Evolutionary conservation across 768 basidiomycete genomes (phyloP).

Genomic region (Macrocybe gigantea): DNA sequence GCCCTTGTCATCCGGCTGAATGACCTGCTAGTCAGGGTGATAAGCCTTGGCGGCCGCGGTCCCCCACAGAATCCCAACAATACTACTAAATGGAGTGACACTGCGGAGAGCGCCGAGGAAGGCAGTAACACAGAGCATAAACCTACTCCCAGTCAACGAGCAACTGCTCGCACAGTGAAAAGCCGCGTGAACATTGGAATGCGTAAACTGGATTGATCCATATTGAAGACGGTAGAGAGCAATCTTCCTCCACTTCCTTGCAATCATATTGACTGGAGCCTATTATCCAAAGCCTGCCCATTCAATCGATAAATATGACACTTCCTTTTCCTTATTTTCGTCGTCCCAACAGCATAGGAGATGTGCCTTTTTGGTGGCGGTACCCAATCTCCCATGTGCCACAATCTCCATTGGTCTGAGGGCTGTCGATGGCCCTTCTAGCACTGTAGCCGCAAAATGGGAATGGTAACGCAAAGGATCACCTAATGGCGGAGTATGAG

Average conservation of each 20-base stretch:
- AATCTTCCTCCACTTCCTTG: too few relatives aligned
- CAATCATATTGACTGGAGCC: background rate
- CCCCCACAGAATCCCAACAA: slow-evolving; percentile 6
- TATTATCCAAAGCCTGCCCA: slow-evolving; percentile 85
- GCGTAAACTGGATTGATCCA: background rate
- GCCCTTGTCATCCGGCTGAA: slow-evolving; percentile 69
- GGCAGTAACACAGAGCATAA: background rate
- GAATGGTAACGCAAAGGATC: slow-evolving; percentile 96
- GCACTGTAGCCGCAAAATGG: slow-evolving; percentile 85
- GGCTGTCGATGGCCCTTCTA: slow-evolving; percentile 51
- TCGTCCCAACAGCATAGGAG: slow-evolving; percentile 88
- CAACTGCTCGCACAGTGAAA: slow-evolving; percentile 3
- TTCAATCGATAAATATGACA: slow-evolving; percentile 76
- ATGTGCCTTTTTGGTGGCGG: slow-evolving; percentile 96
- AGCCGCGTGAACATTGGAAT: slow-evolving; percentile 16
- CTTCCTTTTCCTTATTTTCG: slow-evolving; percentile 47
- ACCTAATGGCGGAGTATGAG: slow-evolving; percentile 36
- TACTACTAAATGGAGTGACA: background rate
- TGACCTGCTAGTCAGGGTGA: slow-evolving; percentile 55
- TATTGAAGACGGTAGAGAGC: too few relatives aligned
- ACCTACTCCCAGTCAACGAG: background rate
- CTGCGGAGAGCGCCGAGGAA: slow-evolving; percentile 1
- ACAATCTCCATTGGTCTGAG: slow-evolving; percentile 91
- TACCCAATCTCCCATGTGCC: slow-evolving; percentile 91
- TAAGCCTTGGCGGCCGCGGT: slow-evolving; percentile 47